Evolutionary conservation across 2,329 filamentous ascomycete genomes (phyloP), one percentile per base, ranked within the genome.

Genomic region (Penicillium paneum): DNA sequence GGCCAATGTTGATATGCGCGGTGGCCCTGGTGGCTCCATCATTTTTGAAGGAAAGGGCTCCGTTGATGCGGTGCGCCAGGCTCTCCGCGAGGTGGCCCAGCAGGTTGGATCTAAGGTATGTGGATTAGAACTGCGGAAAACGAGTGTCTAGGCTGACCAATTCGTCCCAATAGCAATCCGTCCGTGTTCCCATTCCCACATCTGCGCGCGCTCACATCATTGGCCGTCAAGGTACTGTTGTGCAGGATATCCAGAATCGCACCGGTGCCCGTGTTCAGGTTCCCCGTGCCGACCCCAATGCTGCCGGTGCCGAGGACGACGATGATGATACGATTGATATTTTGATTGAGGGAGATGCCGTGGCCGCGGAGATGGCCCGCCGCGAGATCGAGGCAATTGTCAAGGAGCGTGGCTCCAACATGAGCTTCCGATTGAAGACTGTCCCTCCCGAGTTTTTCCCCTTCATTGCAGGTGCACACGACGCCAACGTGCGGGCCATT

Each of bases 381-480:
- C 85, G 89, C 54, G 88, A 90, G 64, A 94, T 99, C 66, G 81
- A 90, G 67, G 88, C 87, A 66, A 97, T 97, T 70, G 91, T 90
- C 52, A 88, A 88, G 65, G 91, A 97, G 74, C 87, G 91, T 58
- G 86, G 89, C 49, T 88, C 90, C 52, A 93, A 88, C 64, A 83
- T 92, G 68, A 94, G 84, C 75, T 82, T 91, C 54, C 90, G 89
- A 65, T 76, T 99, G 61, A 90, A 87, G 73, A 86, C 87, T 45
- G 88, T 99, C 56, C 92, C 94, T 8, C 84, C 91, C 26, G 91
- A 96, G 71, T 95, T 94, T 74, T 99, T 94, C 75, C 93, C 93
- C 49, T 99, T 99, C 79, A 87, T 99, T 72, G 88, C 91, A 24
- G 91, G 91, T 45, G 84, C 87, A 10, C 83, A 88, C 70, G 90